Evolutionary conservation across 164 flowering plant genomes (phyloP), one percentile per base, ranked within the genome.

Genomic region (Warburgia ugandensis): DNA sequence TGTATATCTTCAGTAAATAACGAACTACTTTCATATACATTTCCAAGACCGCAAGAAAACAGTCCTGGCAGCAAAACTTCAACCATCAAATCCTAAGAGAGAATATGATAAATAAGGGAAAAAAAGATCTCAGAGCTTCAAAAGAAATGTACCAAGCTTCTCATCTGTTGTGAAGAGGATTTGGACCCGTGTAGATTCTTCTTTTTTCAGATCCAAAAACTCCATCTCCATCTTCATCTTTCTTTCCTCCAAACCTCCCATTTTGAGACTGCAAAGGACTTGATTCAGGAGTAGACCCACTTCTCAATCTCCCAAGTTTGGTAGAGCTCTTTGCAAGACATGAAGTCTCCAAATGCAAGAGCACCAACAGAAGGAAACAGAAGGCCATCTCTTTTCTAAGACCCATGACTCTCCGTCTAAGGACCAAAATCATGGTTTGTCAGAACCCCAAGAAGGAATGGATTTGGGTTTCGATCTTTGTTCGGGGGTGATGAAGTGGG

Each of bases 121-220:
- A n/a, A n/a, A n/a, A n/a, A n/a, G n/a, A n/a, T n/a, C 48, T 28
- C 21, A 53, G 22, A 55, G 51, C 37, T 59, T 56, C 50, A 47
- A 54, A 22, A 39, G 44, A 38, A 44, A 48, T 52, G 30, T 32
- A 26, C 43, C 3, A 22, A 27, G 48, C 59, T 57, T 56, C 45
- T 49, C 47, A 53, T 53, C 57, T 53, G 29, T 53, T 53, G 38
- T 53, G 57, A 29, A 53, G 57, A 40, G 57, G 57, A 42, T 53
- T 53, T 9, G 57, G 57, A 29, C 57, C 57, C 42, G 57, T 53
- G 31, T 41, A 30, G 6, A 53, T 29, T 30, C 42, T 53, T 21
- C 57, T 53, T 40, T 53, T 53, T 30, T 53, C 57, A 53, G 12
- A 47, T 29, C 29, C 57, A 53, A 21, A 53, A 10, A 29, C 27